These are phyloP conservation scores for Geum urbanum DNA, from an alignment of 306 rosid species.

Conservation along the genomic window DNA sequence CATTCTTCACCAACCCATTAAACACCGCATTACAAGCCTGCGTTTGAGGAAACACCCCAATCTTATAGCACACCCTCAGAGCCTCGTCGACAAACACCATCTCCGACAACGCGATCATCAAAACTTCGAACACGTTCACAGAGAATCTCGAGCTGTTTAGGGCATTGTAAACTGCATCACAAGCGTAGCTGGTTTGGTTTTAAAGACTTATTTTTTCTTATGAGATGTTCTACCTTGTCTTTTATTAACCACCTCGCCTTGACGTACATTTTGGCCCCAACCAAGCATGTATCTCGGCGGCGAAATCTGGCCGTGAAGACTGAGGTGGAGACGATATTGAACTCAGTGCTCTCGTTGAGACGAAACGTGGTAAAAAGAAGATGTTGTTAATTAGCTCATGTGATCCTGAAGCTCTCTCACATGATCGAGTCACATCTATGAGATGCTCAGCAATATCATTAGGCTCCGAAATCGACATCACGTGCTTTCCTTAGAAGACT, in stretches of 20 bases:
- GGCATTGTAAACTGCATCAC: constrained; percentile 34
- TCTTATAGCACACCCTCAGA: constrained; percentile 36
- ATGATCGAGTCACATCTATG: no score
- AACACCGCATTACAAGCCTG: constrained; percentile 61
- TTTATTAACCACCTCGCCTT: constrained; percentile 48
- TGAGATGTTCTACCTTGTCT: constrained; percentile 36
- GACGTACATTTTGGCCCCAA: constrained; percentile 29
- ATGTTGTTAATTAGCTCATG: no score
- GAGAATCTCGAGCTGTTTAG: constrained; percentile 37
- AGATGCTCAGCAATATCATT: no score
- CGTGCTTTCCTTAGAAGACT: constrained; percentile 6
- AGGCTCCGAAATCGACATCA: no score
- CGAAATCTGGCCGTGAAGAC: background rate
- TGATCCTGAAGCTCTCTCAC: constrained; percentile 43
- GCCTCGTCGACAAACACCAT: constrained; percentile 56
- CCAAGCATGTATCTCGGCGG: constrained; percentile 29
- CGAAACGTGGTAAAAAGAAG: constrained; percentile 35
- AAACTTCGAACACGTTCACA: constrained; percentile 38
- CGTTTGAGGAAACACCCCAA: constrained; percentile 30
- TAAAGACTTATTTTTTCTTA: constrained; percentile 22
- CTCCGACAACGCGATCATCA: constrained; percentile 41
- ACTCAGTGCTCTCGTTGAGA: constrained; percentile 9
- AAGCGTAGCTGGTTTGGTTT: constrained; percentile 31
- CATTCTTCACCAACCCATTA: constrained; percentile 42
- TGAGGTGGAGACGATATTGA: no score